Evolutionary conservation across 331 rosid species (phyloP), one percentile per base, ranked within the genome.

Genomic region (Malus hybrid): DNA sequence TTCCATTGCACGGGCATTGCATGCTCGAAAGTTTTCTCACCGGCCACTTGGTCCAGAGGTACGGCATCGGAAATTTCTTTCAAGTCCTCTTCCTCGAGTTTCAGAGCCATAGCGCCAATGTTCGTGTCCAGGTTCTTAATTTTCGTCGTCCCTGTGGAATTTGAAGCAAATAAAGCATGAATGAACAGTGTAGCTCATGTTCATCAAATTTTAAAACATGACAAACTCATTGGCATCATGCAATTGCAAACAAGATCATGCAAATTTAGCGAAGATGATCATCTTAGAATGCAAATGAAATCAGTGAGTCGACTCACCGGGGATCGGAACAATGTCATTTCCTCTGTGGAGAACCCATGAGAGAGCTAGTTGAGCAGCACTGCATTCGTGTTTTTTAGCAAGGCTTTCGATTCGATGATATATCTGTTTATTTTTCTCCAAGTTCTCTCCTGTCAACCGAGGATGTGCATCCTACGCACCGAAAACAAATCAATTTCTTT

Each of bases 321-420:
- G 96, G 39, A 90, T 88, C 34, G 96, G 96, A 19, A 77, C 87
- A 29, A 88, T 83, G 52, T 86, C 96, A 7, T 88, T 44, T 48
- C 91, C 93, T 79, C 83, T 87, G 0, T 80, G 80, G 65, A 90
- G 87, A 52, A 88, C 75, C 93, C 91, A 90, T 59, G 85, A 75
- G 3, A 84, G 67, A 2, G 90, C 86, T n/a, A 84, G 80, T 36
- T 86, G 84, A 52, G 84, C 88, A 76, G 96, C 73, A 50, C 76
- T 63, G 78, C 80, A 75, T 7, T 61, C 39, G 32, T 85, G 84
- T 60, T 79, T 90, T 67, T 39, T 71, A 7, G 83, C 79, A 19
- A 87, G 76, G 10, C 29, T 73, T 73, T 89, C 87, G 14, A 89
- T 73, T 39, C 74, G 72, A 14, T 68, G 68, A 64, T 80, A 91